A percentile compares a stretch with the other conserved stretches of the same genome.
Evolutionary conservation across 768 basidiomycete species (phyloP).

Genomic region (Serpula lacrymans): DNA sequence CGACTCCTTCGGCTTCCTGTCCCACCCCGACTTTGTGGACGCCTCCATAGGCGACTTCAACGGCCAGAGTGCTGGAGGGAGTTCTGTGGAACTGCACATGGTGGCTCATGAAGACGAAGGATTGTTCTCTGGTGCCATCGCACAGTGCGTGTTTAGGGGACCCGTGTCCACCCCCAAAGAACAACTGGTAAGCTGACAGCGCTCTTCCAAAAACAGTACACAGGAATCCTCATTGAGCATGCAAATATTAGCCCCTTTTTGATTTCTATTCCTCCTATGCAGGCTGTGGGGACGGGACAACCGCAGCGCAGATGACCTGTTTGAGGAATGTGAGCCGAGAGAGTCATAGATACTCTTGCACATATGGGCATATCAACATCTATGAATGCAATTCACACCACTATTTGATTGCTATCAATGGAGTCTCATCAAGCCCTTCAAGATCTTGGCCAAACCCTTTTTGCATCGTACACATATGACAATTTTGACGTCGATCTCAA

Average conservation of each 20-base stretch:
- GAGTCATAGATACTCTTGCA: conserved; percentile 25
- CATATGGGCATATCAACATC: conserved; percentile 29
- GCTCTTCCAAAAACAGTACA: neutral
- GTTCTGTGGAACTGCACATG: conserved; percentile 57
- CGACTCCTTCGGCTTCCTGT: conserved; percentile 60
- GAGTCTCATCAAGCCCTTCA: conserved; percentile 15
- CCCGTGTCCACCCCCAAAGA: conserved; percentile 50
- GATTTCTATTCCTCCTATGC: conserved; percentile 45
- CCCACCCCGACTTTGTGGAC: conserved; percentile 44
- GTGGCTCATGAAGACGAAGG: conserved; percentile 37
- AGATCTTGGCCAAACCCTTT: conserved; percentile 19
- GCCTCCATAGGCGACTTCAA: conserved; percentile 44
- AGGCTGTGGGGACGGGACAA: conserved; percentile 42
- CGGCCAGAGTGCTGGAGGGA: conserved; percentile 58
- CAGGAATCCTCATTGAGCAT: neutral
- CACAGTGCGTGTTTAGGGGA: conserved; percentile 56
- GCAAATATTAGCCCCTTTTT: conserved; percentile 45
- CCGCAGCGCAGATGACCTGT: conserved; percentile 39
- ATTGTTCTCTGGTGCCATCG: conserved; percentile 55
- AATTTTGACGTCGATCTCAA: conserved; percentile 42
- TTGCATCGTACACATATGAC: conserved; percentile 34
- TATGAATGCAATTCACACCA: conserved; percentile 16
- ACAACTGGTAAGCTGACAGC: conserved; percentile 44
- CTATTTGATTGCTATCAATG: conserved; percentile 20
- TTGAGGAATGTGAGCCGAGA: conserved; percentile 42